phyloP scores from a whole-genome alignment of 176 grass and related monocot genomes.

The Rhynchospora tenuis region DNA sequence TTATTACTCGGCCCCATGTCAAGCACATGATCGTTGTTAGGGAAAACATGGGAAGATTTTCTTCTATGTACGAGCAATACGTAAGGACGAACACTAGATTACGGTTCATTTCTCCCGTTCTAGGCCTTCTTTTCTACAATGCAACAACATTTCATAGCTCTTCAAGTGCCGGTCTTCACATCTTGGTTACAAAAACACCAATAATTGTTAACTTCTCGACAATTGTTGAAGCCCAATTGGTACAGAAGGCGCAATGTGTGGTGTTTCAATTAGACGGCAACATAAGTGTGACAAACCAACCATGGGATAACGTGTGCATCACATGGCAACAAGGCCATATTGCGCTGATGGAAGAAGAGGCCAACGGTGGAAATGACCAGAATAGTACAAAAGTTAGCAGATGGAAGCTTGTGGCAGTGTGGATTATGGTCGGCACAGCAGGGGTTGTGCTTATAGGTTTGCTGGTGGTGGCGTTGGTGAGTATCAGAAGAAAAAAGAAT shows the following conservation, averaged over 20 bases:
- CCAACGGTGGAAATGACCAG: not conserved
- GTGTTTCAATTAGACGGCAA: conserved; percentile 49
- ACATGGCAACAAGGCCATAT: conserved; percentile 71
- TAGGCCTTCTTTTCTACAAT: conserved; percentile 72
- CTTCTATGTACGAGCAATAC: conserved; percentile 47
- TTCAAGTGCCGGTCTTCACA: conserved; percentile 16
- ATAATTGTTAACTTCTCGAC: conserved; percentile 76
- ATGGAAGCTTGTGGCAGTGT: conserved; percentile 86
- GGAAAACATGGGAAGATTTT: conserved; percentile 72
- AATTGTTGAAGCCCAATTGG: conserved; percentile 27
- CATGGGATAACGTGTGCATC: conserved; percentile 40
- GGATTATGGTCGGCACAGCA: conserved; percentile 47
- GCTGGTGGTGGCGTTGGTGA: conserved; percentile 57
- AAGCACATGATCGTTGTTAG: conserved; percentile 55
- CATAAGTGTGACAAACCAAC: conserved; percentile 32
- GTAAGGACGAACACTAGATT: conserved; percentile 36
- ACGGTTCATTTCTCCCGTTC: conserved; percentile 62
- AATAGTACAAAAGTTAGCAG: conserved; percentile 36
- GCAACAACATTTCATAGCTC: conserved; percentile 29
- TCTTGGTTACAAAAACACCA: conserved; percentile 37
- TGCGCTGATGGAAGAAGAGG: conserved; percentile 47
- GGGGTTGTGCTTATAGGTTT: conserved; percentile 63
- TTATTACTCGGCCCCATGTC: conserved; percentile 34
- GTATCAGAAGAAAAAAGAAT: conserved; percentile 48
- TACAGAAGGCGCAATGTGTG: conserved; percentile 47